A percentile compares a stretch with the other conserved stretches of the same genome.
Conservation (phyloP, 2,329 filamentous ascomycete genomes). For the Fusarium sp. region DNA sequence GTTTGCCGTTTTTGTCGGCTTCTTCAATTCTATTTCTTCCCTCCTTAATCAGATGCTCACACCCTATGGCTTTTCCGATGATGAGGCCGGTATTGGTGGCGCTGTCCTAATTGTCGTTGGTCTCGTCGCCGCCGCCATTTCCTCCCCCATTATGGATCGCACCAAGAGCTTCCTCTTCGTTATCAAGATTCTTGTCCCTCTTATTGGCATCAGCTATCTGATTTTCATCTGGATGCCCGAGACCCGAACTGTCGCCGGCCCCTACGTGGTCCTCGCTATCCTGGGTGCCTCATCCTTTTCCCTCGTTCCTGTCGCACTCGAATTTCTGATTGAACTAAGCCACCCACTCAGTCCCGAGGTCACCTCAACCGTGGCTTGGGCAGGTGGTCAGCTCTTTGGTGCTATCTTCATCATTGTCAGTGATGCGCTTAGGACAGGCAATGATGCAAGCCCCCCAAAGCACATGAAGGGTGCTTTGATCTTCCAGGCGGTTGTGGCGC, state of each 20-base stretch:
- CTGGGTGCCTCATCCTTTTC: conserved; percentile 83
- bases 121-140: conserved; percentile 77
- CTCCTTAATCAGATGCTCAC: conserved; percentile 89
- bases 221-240: conserved; percentile 79
- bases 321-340: conserved; percentile 86
- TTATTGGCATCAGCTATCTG: conserved; percentile 78
- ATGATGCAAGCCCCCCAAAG: conserved; percentile 63
- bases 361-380: conserved; percentile 84
- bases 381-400: conserved; percentile 84
- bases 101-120: conserved; percentile 90
- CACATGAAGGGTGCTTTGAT: conserved; percentile 81
- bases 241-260: conserved; percentile 68
- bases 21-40: conserved; percentile 92
- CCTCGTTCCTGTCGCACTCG: conserved; percentile 83
- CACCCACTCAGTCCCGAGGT: conserved; percentile 89
- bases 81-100: conserved; percentile 87
- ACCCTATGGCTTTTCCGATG: conserved; percentile 85
- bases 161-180: conserved; percentile 80
- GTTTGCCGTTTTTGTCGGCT: conserved; percentile 85
- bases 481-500: conserved; percentile 78
- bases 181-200: conserved; percentile 77
- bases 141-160: conserved; percentile 83
- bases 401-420: conserved; percentile 85
- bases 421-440: conserved; percentile 72
- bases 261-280: conserved; percentile 78